These are phyloP conservation scores for Chytriomyces sp. DNA, from an alignment of 192 early-diverging fungal species.

Conservation along the genomic window DNA sequence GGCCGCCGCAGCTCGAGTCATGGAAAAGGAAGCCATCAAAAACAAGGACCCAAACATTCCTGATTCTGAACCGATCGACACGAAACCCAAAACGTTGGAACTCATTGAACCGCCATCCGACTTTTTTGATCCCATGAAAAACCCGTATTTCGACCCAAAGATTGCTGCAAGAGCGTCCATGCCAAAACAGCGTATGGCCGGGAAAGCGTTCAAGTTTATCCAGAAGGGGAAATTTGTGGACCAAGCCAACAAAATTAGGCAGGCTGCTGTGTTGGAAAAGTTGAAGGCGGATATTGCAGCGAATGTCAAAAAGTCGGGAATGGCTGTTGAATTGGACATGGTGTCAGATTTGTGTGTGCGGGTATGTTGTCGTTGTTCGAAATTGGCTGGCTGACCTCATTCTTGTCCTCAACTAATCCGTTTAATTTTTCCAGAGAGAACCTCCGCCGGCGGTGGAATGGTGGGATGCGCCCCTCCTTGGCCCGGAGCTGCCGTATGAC, in stretches of 20 bases:
- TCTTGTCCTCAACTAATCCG: neutral
- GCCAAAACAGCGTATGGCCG: slow-evolving; percentile 48
- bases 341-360: slow-evolving; percentile 70
- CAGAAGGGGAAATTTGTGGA: slow-evolving; percentile 81
- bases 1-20: neutral
- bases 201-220: slow-evolving; percentile 74
- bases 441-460: slow-evolving; percentile 87
- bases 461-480: slow-evolving; percentile 91
- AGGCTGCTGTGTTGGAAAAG: slow-evolving; percentile 71
- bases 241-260: slow-evolving; percentile 80
- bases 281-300: slow-evolving; percentile 76
- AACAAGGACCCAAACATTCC: neutral
- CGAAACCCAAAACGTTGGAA: slow-evolving; percentile 59
- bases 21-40: slow-evolving; percentile 26
- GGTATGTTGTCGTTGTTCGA: slow-evolving; percentile 43
- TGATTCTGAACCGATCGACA: slow-evolving; percentile 36
- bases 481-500: slow-evolving; percentile 74
- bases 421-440: slow-evolving; percentile 54
- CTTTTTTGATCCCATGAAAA: slow-evolving; percentile 73
- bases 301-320: slow-evolving; percentile 73
- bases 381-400: neutral
- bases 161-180: slow-evolving; percentile 50
- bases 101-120: slow-evolving; percentile 54
- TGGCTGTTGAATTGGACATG: slow-evolving; percentile 74
- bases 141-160: slow-evolving; percentile 86